These are phyloP conservation scores for Erucastrum elatum DNA, from an alignment of 345 rosid genomes.

Conservation along the genomic window DNA sequence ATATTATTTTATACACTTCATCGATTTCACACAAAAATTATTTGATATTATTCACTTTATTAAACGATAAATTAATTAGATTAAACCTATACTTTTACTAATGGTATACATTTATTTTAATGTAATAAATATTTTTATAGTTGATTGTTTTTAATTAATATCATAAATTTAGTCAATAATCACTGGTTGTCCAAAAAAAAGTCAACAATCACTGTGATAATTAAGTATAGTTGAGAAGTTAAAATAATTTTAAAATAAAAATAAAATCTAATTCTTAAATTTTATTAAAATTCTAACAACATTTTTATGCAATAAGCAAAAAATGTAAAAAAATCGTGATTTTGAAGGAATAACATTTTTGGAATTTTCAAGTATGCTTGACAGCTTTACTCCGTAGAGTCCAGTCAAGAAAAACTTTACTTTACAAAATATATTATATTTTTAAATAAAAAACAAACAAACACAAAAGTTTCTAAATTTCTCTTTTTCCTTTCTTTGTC, in stretches of 20 bases:
- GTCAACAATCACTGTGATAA: too few relatives aligned
- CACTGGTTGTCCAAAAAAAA: too few relatives aligned
- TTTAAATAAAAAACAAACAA: conserved; percentile 3
- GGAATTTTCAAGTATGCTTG: conserved; percentile 43
- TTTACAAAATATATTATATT: conserved; percentile 7
- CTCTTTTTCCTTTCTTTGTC: conserved; percentile 10
- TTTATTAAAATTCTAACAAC: not conserved
- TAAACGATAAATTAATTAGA: too few relatives aligned
- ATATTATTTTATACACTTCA: not conserved
- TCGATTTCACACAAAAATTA: not conserved
- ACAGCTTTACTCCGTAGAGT: conserved; percentile 59
- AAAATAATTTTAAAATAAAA: not conserved
- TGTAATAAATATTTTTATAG: not conserved
- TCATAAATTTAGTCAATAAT: too few relatives aligned
- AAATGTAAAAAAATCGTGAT: not conserved
- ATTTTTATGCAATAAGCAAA: not conserved
- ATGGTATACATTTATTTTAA: too few relatives aligned
- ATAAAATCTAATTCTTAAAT: not conserved
- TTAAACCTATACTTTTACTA: not conserved
- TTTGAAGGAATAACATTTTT: not conserved
- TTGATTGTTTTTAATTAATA: too few relatives aligned
- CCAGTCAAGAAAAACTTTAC: conserved; percentile 19
- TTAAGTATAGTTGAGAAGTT: not conserved
- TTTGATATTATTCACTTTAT: not conserved
- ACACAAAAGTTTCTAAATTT: conserved; percentile 22